Conservation (phyloP, 2,329 filamentous ascomycete species). For the Neopestalotiopsis sp. region DNA sequence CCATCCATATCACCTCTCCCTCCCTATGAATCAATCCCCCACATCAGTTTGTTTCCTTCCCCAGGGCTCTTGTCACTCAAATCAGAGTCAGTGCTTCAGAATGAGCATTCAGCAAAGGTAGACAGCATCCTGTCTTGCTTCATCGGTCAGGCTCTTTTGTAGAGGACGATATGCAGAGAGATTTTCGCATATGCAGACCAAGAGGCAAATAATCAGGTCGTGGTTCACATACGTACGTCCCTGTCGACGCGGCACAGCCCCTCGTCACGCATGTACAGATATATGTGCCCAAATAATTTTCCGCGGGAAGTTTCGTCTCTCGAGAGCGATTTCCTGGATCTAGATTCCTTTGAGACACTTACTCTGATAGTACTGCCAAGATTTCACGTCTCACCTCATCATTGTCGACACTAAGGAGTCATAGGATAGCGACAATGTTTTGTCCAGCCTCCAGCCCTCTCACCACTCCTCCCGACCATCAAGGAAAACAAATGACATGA, state of each 20-base stretch:
- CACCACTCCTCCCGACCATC: too few relatives aligned
- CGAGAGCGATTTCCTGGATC: background rate
- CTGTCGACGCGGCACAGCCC: background rate
- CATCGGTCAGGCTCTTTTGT: background rate
- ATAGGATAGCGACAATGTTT: background rate
- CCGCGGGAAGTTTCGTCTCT: background rate
- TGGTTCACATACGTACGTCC: background rate
- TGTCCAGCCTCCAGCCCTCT: background rate
- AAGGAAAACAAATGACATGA: background rate
- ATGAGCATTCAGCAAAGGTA: background rate
- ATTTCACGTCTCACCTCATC: background rate
- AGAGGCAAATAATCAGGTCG: background rate
- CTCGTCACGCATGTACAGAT: background rate
- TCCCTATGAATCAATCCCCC: background rate
- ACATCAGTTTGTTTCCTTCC: background rate
- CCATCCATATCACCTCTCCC: background rate
- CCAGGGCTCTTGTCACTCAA: too few relatives aligned
- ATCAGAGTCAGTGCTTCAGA: background rate
- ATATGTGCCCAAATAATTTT: background rate
- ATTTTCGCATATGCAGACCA: background rate
- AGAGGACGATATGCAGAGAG: background rate
- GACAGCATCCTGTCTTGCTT: background rate
- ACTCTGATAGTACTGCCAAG: background rate
- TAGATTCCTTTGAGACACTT: background rate
- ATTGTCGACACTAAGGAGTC: background rate